Conservation (phyloP, 2,329 filamentous ascomycete genomes). For the Ophiostoma triangulosporum region DNA sequence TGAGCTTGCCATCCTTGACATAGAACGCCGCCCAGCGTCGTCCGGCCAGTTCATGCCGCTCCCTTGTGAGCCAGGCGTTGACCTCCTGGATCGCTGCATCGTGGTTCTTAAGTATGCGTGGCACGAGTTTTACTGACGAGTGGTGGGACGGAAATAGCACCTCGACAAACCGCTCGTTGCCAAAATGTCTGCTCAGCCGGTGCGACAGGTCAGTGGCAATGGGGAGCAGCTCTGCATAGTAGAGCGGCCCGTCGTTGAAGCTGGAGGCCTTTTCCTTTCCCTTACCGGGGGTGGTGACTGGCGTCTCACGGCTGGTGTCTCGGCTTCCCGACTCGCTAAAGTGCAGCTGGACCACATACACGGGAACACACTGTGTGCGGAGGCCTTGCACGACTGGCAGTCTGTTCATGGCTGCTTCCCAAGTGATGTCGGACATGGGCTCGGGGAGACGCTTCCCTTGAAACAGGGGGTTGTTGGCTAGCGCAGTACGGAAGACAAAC, state of each 20-base stretch:
- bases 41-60: constrained; percentile 30
- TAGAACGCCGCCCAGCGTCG: constrained; percentile 36
- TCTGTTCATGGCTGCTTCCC: constrained; percentile 18
- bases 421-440: constrained; percentile 20
- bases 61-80: constrained; percentile 27
- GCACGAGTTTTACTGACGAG: constrained; percentile 16
- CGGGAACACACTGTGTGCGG: constrained; percentile 26
- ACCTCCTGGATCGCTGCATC: constrained; percentile 21
- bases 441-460: constrained; percentile 33
- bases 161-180: constrained; percentile 45
- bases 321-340: constrained; percentile 17
- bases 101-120: constrained; percentile 20
- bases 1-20: constrained; percentile 23
- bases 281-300: not conserved
- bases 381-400: not conserved
- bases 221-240: constrained; percentile 33
- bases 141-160: constrained; percentile 34
- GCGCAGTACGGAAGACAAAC: constrained; percentile 25
- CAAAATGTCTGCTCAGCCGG: constrained; percentile 41
- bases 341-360: constrained; percentile 29
- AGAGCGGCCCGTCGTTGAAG: constrained; percentile 23
- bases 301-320: not conserved
- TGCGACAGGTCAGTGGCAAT: constrained; percentile 35
- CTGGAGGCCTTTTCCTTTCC: constrained; percentile 14
- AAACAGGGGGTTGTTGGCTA: constrained; percentile 29